These are phyloP conservation scores for Wickerhamiella domercqiae DNA, from an alignment of 805 yeast species.

Conservation along the genomic window DNA sequence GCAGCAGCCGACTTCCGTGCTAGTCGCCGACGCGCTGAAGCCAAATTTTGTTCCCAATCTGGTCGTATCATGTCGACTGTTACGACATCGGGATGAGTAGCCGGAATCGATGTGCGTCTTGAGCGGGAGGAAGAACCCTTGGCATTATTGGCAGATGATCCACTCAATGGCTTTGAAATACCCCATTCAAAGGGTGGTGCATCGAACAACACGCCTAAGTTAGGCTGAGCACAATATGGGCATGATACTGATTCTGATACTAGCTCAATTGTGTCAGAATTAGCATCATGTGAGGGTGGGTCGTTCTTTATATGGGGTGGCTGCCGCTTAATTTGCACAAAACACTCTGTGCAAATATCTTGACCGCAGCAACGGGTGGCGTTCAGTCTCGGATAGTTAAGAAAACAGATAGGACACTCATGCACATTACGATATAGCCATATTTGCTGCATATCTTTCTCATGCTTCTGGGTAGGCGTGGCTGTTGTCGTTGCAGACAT, in stretches of 20 bases:
- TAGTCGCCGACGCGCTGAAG: constrained; percentile 54
- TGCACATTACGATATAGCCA: constrained; percentile 48
- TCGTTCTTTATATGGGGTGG: constrained; percentile 92
- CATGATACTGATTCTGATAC: constrained; percentile 81
- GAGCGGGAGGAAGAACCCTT: not conserved
- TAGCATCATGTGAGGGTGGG: constrained; percentile 32
- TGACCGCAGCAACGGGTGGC: constrained; percentile 79
- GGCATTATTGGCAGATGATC: not conserved
- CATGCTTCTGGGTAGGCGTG: constrained; percentile 2
- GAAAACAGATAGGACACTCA: constrained; percentile 92
- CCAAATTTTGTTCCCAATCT: constrained; percentile 72
- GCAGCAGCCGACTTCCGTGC: constrained; percentile 90
- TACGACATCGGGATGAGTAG: constrained; percentile 53
- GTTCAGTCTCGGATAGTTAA: constrained; percentile 70
- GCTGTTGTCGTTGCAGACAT: not conserved
- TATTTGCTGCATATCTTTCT: constrained; percentile 25
- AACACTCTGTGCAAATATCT: constrained; percentile 90
- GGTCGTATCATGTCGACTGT: constrained; percentile 78
- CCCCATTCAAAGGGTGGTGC: constrained; percentile 45
- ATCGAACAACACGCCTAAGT: constrained; percentile 72
- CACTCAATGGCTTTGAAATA: constrained; percentile 10
- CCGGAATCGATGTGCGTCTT: constrained; percentile 8
- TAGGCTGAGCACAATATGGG: constrained; percentile 81
- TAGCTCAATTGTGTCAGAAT: constrained; percentile 26
- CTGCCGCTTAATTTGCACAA: constrained; percentile 81